Evolutionary conservation across 441 rosid genomes (phyloP), one percentile per base, ranked within the genome.

Genomic region (Syzygium malaccense): DNA sequence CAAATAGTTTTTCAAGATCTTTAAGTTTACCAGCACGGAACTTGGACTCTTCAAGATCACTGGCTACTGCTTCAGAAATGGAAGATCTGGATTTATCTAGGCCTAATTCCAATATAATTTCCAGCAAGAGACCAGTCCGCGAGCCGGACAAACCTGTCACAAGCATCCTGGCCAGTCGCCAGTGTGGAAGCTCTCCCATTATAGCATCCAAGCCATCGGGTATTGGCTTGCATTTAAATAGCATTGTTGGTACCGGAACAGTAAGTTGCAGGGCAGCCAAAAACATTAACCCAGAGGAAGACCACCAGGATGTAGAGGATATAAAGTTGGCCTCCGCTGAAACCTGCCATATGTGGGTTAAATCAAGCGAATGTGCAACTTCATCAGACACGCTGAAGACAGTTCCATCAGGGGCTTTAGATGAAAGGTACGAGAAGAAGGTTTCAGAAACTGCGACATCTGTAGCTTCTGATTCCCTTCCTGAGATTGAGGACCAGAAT

Each of bases 161-260:
- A 60, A 54, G 91, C 75, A 53, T 86, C 86, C 84, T 88, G 88
- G 87, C 88, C 37, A 83, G 84, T 86, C 17, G 55, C n/a, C 25
- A 53, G 85, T 48, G 87, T 87, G 91, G 87, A 85, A 92, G 89
- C 56, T 91, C 91, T 88, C 84, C 91, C 49, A 54, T 89, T 51
- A 54, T 88, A 45, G 88, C 91, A 87, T 87, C 94, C 87, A 94
- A 90, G 91, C 93, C 94, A 23, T 92, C 93, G 14, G 94, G 95
- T 68, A 93, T 95, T 83, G 95, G 97, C 87, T 90, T 95, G 91
- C 95, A 95, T 93, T 92, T 94, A 86, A 95, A 95, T 88, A 94
- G 94, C 90, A 87, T 94, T 86, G 87, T 93, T 78, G 93, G 89
- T 49, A 86, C 90, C 80, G 41, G 87, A 87, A 90, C 90, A 55